These are phyloP conservation scores for Chlorella sp. DNA, from an alignment of 139 green algal species.

Conservation along the genomic window DNA sequence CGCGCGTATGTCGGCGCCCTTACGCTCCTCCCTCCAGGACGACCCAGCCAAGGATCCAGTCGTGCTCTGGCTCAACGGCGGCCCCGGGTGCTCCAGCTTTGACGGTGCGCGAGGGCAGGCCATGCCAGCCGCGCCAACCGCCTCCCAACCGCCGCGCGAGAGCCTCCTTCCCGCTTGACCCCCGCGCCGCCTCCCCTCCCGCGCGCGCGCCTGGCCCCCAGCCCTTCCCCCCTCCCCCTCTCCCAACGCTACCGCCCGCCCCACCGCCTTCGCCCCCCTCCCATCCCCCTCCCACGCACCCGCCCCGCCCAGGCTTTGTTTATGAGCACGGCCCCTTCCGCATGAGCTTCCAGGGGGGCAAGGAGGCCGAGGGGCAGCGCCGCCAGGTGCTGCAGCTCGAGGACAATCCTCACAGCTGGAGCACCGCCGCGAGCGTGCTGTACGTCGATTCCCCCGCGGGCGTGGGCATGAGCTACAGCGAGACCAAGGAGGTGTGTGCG, in stretches of 20 bases:
- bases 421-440: constrained; percentile 61
- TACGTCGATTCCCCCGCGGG: constrained; percentile 68
- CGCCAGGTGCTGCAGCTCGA: constrained; percentile 49
- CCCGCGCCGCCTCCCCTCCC: too few species aligned
- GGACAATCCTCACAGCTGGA: constrained; percentile 75
- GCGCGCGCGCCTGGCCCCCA: too few species aligned
- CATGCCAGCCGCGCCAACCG: not conserved
- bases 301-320: constrained; percentile 64
- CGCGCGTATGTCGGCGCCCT: too few species aligned
- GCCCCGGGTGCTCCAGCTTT: constrained; percentile 39
- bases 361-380: constrained; percentile 28
- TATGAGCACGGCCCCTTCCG: constrained; percentile 67
- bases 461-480: constrained; percentile 66
- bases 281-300: too few species aligned
- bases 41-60: constrained; percentile 47
- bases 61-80: constrained; percentile 76
- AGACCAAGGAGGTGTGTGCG: too few species aligned
- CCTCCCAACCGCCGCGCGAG: too few species aligned
- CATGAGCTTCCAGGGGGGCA: constrained; percentile 19
- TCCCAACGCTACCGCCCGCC: not conserved
- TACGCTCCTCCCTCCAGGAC: too few species aligned
- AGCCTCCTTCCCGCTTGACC: too few species aligned
- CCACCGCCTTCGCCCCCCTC: not conserved
- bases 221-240: too few species aligned
- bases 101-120: constrained; percentile 7